Evolutionary conservation across 2,329 filamentous ascomycete genomes (phyloP), one percentile per base, ranked within the genome.

Genomic region (Fusarium nygamai): DNA sequence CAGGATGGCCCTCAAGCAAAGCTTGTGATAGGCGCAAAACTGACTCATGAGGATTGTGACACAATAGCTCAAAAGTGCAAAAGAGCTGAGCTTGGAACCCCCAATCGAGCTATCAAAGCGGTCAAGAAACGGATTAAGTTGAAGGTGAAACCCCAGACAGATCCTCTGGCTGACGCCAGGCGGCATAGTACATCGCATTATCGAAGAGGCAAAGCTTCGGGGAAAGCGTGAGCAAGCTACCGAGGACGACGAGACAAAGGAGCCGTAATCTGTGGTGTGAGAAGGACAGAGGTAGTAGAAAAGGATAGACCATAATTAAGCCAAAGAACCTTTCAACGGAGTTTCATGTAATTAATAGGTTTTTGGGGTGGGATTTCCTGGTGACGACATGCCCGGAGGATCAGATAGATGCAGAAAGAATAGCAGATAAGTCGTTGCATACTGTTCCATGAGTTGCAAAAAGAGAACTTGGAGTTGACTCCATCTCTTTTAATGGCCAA

Each of bases 311-410:
- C 47, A 22, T 22, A 46, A 43, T 43, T 33, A 34, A 31, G 22
- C 41, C 12, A 33, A 44, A 33, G 12, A 48, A n/a, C 22, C 51
- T 57, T 34, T 38, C 41, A 41, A 61, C 22, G 41, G 46, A 56
- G 71, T n/a, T 66, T 43, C 24, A 34, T 47, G 13, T 29, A 38
- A 63, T 44, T 27, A 44, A 53, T 24, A 31, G 66, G 74, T 61
- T 71, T 74, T 71, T 34, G 61, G 51, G 36, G 64, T 36, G 50
- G 51, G 12, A 51, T 60, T 57, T 44, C 61, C 19, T 48, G 48
- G 57, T 44, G 50, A 47, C 54, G 67, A 53, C 59, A 70, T 69
- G 70, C 59, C 65, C 46, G 56, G 68, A 43, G 46, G 31, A 71
- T 67, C 39, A 67, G 46, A 64, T 60, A 34, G 59, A 54, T 61